A percentile compares a stretch with the other conserved stretches of the same genome.
phyloP scores from a whole-genome alignment of 345 rosid species.

The Syzygium aromaticum region DNA sequence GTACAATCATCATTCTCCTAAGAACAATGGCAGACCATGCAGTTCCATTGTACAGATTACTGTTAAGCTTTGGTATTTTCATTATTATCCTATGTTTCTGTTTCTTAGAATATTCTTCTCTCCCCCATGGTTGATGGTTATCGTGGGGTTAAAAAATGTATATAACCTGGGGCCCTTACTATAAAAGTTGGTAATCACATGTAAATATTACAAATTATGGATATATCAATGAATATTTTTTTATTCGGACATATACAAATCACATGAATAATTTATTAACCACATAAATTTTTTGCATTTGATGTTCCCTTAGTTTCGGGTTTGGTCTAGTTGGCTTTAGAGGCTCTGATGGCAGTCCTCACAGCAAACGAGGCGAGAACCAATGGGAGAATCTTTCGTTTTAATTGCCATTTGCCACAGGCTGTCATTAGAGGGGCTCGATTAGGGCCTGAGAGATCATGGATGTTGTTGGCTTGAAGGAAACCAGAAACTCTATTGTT shows the following conservation, averaged over 20 bases:
- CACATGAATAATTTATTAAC: not conserved
- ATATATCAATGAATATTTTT: not conserved
- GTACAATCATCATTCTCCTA: not conserved
- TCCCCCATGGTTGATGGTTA: not conserved
- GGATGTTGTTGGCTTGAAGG: constrained; percentile 68
- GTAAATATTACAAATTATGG: not conserved
- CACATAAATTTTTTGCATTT: constrained; percentile 80
- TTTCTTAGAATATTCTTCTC: not conserved
- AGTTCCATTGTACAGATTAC: not conserved
- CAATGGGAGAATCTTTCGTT: constrained; percentile 87
- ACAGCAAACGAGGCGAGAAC: constrained; percentile 62
- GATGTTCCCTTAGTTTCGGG: constrained; percentile 64
- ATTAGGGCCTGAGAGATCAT: constrained; percentile 54
- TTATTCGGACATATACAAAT: not conserved
- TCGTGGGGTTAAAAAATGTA: not conserved
- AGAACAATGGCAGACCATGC: not conserved
- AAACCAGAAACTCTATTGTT: constrained; percentile 58
- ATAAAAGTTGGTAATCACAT: not conserved
- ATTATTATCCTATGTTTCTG: not conserved
- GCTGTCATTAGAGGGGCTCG: constrained; percentile 82
- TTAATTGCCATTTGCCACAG: constrained; percentile 83
- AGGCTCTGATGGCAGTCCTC: constrained; percentile 69
- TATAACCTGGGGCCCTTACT: not conserved
- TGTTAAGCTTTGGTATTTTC: not conserved
- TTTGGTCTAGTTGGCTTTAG: constrained; percentile 69